phyloP scores from a whole-genome alignment of 2,329 filamentous ascomycete genomes.

The Chaetomium olivaceum region DNA sequence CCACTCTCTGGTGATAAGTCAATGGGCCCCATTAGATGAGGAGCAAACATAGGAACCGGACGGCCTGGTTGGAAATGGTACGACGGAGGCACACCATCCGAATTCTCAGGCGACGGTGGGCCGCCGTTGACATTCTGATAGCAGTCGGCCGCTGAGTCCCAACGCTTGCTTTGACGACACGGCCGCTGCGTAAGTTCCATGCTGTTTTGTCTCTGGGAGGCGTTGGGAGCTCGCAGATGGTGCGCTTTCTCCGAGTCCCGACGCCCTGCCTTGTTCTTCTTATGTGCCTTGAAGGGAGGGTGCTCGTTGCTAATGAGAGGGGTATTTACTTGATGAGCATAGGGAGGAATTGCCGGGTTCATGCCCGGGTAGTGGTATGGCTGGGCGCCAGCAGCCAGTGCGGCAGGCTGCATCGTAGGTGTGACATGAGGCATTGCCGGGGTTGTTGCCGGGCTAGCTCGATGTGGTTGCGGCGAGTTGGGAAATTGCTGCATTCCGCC shows the following conservation, averaged over 20 bases:
- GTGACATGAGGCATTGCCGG: slow-evolving; percentile 65
- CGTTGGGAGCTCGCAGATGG: slow-evolving; percentile 42
- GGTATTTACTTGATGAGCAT: slow-evolving; percentile 59
- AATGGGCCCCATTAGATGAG: slow-evolving; percentile 40
- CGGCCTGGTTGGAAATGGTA: slow-evolving; percentile 35
- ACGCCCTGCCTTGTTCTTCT: slow-evolving; percentile 49
- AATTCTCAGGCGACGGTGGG: slow-evolving; percentile 28
- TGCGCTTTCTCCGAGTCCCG: slow-evolving; percentile 51
- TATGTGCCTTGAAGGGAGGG: slow-evolving; percentile 41
- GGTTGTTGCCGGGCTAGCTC: slow-evolving; percentile 65
- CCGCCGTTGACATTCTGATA: slow-evolving; percentile 33
- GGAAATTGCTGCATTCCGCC: slow-evolving; percentile 46
- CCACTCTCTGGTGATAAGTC: slow-evolving; percentile 70
- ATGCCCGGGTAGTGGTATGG: slow-evolving; percentile 58
- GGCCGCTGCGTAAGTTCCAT: slow-evolving; percentile 42
- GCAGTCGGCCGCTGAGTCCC: slow-evolving; percentile 37
- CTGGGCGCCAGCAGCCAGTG: slow-evolving; percentile 66
- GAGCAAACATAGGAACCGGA: slow-evolving; percentile 35
- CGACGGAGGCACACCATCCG: slow-evolving; percentile 28
- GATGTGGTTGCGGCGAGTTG: slow-evolving; percentile 66
- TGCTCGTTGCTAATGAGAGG: slow-evolving; percentile 46
- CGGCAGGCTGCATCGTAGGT: slow-evolving; percentile 66
- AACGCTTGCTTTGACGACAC: slow-evolving; percentile 50
- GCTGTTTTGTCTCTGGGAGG: slow-evolving; percentile 39
- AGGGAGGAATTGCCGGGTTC: slow-evolving; percentile 26